Conservation (phyloP, 495 filamentous ascomycete genomes). For the Penicillium waksmanii region DNA sequence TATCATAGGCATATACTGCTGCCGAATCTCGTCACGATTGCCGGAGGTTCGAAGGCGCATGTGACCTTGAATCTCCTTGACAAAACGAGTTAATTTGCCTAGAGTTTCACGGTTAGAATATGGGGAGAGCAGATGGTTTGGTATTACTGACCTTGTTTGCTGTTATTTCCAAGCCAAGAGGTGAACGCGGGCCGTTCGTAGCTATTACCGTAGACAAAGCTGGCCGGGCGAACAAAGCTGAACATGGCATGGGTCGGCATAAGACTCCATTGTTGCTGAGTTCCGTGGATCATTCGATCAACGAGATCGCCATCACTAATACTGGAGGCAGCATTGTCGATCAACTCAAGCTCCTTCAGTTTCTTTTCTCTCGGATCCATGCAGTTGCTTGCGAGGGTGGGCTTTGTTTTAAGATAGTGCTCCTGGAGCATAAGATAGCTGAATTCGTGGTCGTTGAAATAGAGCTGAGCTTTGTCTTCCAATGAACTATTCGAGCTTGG, state of each 20-base stretch:
- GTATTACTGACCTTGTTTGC: slow-evolving; percentile 66
- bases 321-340: slow-evolving; percentile 85
- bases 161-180: slow-evolving; percentile 92
- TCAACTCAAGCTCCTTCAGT: slow-evolving; percentile 80
- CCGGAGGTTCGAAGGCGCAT: slow-evolving; percentile 91
- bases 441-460: slow-evolving; percentile 99
- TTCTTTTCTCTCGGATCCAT: slow-evolving; percentile 63
- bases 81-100: slow-evolving; percentile 79
- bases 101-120: slow-evolving; percentile 20
- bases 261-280: slow-evolving; percentile 95
- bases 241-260: slow-evolving; percentile 99
- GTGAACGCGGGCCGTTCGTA: slow-evolving; percentile 70
- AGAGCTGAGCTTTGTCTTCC: slow-evolving; percentile 97
- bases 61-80: slow-evolving; percentile 95
- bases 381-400: slow-evolving; percentile 60
- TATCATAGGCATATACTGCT: slow-evolving; percentile 90
- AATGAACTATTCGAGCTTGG: slow-evolving; percentile 78
- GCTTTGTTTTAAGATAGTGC: slow-evolving; percentile 87
- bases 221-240: slow-evolving; percentile 91
- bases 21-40: slow-evolving; percentile 92
- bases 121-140: background rate
- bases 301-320: slow-evolving; percentile 98
- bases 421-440: slow-evolving; percentile 97
- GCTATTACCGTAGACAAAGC: slow-evolving; percentile 80
- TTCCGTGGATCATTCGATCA: slow-evolving; percentile 96